Base-by-base conservation (phyloP, 768 basidiomycete species). In the Trichaptum fuscoviolaceum region DNA sequence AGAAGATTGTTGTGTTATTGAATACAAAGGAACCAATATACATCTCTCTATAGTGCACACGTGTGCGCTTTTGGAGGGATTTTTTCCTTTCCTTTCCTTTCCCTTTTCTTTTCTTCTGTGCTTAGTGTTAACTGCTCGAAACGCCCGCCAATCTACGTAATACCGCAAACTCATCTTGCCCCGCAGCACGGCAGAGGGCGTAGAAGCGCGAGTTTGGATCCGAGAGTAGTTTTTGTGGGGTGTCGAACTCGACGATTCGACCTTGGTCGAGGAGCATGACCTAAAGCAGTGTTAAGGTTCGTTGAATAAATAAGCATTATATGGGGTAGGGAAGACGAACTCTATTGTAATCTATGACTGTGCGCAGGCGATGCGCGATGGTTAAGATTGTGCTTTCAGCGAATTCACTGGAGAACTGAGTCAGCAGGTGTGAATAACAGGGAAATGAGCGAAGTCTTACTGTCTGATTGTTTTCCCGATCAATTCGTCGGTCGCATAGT, bases 401-500 rank as follows among this genome's bases (percentile, higher is more conserved):
- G 69, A 93, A 94, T 78, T 90, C 87, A 15, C 89, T 91, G 71
- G 4, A 58, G 24, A 63, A 35, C 66, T 25, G 57, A 62, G 30
- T 15, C 8, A 17, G 67, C 24, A 67, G 66, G 42, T 25, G 18
- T 12, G 58, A 35, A 61, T 1, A 64, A 27, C 58, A 26, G 7
- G n/a, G 9, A 8, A 18, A 58, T 63, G n/a, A 58, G 15, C 35
- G 24, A 23, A 0, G 7, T 20, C 87, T 73, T 72, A 93, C 92
- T 87, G 85, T 78, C 90, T 78, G 58, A 93, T 93, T 3, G 91
- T 92, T 73, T 89, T 89, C 42, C 89, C 83, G 70, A 93, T 95
- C 3, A 95, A 81, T 72, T 94, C 92, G 73, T 96, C 93, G 0
- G 94, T 95, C 24, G 92, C 92, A 74, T 94, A 92, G 73, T 93